Conservation (phyloP, 1,284 basidiomycete genomes). For the Rugosomyces carneus region DNA sequence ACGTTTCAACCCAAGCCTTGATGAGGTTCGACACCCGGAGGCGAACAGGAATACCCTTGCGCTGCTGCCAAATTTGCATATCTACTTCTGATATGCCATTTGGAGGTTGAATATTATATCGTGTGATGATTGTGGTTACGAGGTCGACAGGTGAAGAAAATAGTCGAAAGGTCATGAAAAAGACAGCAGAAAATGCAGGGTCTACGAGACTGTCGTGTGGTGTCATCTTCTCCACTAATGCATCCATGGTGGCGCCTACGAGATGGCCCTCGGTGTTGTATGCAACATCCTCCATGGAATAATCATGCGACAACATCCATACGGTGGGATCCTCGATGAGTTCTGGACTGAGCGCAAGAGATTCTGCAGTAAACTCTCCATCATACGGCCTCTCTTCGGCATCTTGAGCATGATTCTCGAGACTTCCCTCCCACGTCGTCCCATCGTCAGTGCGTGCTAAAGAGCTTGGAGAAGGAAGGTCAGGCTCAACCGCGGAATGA, state of each 20-base stretch:
- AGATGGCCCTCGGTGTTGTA: conserved; percentile 89
- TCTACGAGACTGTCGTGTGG: conserved; percentile 89
- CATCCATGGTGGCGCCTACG: conserved; percentile 85
- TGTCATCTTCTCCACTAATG: conserved; percentile 94
- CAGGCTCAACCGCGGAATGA: conserved; percentile 30
- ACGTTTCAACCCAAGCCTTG: conserved; percentile 88
- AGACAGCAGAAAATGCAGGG: conserved; percentile 77
- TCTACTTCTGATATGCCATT: conserved; percentile 56
- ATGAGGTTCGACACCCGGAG: conserved; percentile 88
- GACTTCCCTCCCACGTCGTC: conserved; percentile 52
- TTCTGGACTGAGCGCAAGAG: conserved; percentile 35
- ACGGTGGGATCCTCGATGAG: conserved; percentile 38
- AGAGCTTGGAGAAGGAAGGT: conserved; percentile 45
- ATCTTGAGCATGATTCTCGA: conserved; percentile 27
- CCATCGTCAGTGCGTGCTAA: conserved; percentile 43
- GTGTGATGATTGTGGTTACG: conserved; percentile 67
- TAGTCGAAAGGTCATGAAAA: conserved; percentile 95
- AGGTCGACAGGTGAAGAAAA: conserved; percentile 81
- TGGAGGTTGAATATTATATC: conserved; percentile 76
- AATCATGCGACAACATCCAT: conserved; percentile 66
- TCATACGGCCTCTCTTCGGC: conserved; percentile 53
- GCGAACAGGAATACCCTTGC: conserved; percentile 84
- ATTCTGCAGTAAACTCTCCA: conserved; percentile 46
- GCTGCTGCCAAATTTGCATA: conserved; percentile 71
- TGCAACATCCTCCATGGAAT: conserved; percentile 75